phyloP scores from a whole-genome alignment of 108 stramenopile genomes.

The Nitzschia sp. region DNA sequence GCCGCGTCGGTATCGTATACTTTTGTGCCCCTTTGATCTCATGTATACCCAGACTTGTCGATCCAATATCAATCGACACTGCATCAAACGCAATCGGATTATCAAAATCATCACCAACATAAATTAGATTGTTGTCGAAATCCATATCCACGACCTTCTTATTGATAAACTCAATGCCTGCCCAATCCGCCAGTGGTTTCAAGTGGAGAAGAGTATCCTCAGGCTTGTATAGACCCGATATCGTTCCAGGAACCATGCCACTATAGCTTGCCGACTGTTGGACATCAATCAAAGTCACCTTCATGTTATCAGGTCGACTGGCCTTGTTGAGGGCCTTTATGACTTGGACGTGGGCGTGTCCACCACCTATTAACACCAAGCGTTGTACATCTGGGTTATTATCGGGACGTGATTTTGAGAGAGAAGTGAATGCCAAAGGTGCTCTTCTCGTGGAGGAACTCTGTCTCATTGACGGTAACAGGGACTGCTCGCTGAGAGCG shows the following conservation, averaged over 20 bases:
- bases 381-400: constrained; percentile 6
- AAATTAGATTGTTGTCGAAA: constrained; percentile 46
- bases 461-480: background rate
- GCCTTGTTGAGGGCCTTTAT: constrained; percentile 84
- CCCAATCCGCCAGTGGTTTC: constrained; percentile 68
- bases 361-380: constrained; percentile 93
- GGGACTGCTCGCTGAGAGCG: background rate
- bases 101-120: constrained; percentile 1
- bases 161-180: constrained; percentile 65
- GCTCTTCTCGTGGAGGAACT: background rate
- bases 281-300: constrained; percentile 90
- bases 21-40: constrained; percentile 60
- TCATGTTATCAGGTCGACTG: constrained; percentile 54
- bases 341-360: constrained; percentile 95
- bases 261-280: constrained; percentile 88
- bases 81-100: constrained; percentile 65
- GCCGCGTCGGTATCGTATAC: constrained; percentile 80
- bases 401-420: background rate
- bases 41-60: constrained; percentile 67
- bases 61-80: constrained; percentile 82
- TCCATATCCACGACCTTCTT: constrained; percentile 76
- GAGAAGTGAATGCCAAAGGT: background rate
- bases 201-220: constrained; percentile 70
- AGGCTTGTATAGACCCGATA: constrained; percentile 69
- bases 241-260: constrained; percentile 98